phyloP scores from a whole-genome alignment of 148 eudicot genomes.

The Hydrangea macrophylla region DNA sequence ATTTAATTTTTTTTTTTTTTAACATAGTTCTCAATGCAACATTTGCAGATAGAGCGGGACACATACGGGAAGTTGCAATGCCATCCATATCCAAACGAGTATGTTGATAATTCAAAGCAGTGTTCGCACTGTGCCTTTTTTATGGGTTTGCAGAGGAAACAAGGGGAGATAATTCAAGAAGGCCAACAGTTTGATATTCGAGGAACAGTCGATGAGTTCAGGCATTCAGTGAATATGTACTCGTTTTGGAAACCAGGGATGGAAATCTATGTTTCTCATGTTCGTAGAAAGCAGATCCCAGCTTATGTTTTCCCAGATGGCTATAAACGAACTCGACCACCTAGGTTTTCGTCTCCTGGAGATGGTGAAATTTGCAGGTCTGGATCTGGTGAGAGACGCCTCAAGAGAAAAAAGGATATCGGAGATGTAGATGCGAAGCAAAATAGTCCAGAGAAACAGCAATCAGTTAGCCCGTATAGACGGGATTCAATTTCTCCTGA shows the following conservation, averaged over 20 bases:
- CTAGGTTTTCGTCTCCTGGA: conserved; percentile 28
- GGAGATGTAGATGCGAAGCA: conserved; percentile 20
- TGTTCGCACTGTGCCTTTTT: conserved; percentile 70
- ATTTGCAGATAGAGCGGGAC: conserved; percentile 84
- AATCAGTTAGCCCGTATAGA: conserved; percentile 31
- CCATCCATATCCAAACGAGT: conserved; percentile 79
- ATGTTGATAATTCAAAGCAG: conserved; percentile 52
- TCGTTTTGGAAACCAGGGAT: conserved; percentile 82
- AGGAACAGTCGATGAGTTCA: conserved; percentile 68
- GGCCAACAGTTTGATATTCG: conserved; percentile 85
- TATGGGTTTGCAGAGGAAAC: conserved; percentile 81
- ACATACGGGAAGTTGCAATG: conserved; percentile 78
- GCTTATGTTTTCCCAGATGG: conserved; percentile 61
- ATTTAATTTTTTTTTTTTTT: neutral
- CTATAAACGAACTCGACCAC: conserved; percentile 36
- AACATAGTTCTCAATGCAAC: neutral
- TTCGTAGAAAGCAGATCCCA: conserved; percentile 68
- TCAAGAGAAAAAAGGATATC: conserved; percentile 38
- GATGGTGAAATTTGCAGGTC: conserved; percentile 21
- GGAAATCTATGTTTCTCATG: conserved; percentile 72
- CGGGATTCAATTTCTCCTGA: conserved; percentile 50
- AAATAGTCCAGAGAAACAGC: conserved; percentile 32
- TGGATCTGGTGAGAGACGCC: conserved; percentile 27
- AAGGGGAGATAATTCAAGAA: conserved; percentile 64
- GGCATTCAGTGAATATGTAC: conserved; percentile 52